A percentile compares a stretch with the other conserved stretches of the same genome.
Evolutionary conservation across 2,329 filamentous ascomycete genomes (phyloP).

Genomic region (Cadophora sp.): DNA sequence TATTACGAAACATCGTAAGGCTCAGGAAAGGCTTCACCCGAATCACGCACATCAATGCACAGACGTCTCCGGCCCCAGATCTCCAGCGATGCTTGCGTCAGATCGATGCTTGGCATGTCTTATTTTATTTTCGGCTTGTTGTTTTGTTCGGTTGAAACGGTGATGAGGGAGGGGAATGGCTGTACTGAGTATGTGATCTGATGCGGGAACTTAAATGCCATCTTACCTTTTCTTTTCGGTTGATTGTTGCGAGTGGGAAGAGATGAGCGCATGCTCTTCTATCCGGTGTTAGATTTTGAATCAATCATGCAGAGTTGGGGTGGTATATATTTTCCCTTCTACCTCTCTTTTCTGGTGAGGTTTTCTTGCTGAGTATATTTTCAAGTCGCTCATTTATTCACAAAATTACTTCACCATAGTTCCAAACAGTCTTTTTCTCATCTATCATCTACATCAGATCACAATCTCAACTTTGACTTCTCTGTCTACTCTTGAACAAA

Average conservation of each 20-base stretch:
- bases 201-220: background rate
- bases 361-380: background rate
- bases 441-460: background rate
- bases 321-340: background rate
- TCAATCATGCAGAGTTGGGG: background rate
- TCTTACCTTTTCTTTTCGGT: constrained; percentile 6
- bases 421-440: background rate
- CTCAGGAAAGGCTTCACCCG: constrained; percentile 9
- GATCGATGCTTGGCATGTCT: constrained; percentile 14
- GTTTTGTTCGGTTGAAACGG: background rate
- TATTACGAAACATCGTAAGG: constrained; percentile 3
- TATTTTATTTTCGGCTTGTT: background rate
- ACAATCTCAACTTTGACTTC: background rate
- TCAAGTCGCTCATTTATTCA: constrained; percentile 19
- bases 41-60: constrained; percentile 10
- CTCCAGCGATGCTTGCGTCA: constrained; percentile 13
- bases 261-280: background rate
- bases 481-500: too few species aligned
- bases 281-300: constrained; percentile 3
- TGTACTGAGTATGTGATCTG: background rate
- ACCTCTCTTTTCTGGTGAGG: background rate
- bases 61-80: constrained; percentile 1
- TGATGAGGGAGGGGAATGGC: too few species aligned
- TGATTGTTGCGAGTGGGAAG: constrained; percentile 1
- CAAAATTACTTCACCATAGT: background rate